Conservation (phyloP, 1,284 basidiomycete species). For the Neonothopanus nambi region DNA sequence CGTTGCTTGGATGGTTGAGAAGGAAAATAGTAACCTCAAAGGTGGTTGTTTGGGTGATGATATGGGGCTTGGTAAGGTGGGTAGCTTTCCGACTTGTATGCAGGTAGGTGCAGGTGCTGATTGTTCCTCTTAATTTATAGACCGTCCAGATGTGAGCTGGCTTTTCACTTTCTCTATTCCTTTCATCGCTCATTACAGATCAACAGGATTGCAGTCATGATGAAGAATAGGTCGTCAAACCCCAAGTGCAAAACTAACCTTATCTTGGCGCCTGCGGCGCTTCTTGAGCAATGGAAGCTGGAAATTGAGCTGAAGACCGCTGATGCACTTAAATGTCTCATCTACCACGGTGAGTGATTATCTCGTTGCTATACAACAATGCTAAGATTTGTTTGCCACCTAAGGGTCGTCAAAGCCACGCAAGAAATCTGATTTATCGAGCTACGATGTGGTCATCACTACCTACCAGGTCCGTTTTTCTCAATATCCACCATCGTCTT, state of each 20-base stretch:
- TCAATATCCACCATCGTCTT: not conserved
- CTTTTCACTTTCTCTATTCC: not conserved
- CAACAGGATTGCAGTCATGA: constrained; percentile 47
- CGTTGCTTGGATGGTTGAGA: constrained; percentile 66
- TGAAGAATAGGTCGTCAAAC: constrained; percentile 44
- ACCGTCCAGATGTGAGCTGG: constrained; percentile 47
- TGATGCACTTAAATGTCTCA: constrained; percentile 41
- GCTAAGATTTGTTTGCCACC: not conserved
- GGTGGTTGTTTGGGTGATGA: constrained; percentile 81
- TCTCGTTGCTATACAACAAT: not conserved
- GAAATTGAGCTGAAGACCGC: constrained; percentile 60
- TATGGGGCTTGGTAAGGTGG: constrained; percentile 61
- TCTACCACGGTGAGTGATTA: constrained; percentile 53
- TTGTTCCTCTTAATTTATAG: constrained; percentile 20
- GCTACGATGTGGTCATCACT: constrained; percentile 60
- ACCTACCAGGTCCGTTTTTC: constrained; percentile 45
- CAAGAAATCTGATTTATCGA: constrained; percentile 41
- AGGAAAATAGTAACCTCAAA: constrained; percentile 44
- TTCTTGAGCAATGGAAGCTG: constrained; percentile 59
- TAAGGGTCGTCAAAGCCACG: constrained; percentile 45
- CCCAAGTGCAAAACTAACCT: constrained; percentile 51
- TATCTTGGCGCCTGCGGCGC: constrained; percentile 54
- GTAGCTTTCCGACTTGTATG: constrained; percentile 10
- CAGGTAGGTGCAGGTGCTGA: not conserved
- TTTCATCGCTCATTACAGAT: not conserved